Percentiles rank a stretch among this genome's conserved stretches.
phyloP scores from a whole-genome alignment of 164 flowering plant species.

The Kingdonia uniflora region DNA sequence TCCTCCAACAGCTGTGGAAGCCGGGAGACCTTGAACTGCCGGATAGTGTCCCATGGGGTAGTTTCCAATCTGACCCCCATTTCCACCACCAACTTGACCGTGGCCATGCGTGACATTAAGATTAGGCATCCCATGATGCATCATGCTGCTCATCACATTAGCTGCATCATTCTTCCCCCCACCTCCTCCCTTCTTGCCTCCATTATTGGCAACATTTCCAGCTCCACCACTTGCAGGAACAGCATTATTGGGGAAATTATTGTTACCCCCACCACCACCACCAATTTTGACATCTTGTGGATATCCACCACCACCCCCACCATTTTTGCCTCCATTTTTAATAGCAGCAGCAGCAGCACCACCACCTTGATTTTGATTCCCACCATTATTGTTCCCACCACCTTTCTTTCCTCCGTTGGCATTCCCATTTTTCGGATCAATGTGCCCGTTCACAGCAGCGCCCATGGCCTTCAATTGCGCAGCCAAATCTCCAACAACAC shows the following conservation, averaged over 20 bases:
- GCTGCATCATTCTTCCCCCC: constrained; percentile 16
- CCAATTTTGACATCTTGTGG: constrained; percentile 10
- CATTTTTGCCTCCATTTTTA: constrained; percentile 23
- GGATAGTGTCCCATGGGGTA: constrained; percentile 33
- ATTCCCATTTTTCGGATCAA: constrained; percentile 15
- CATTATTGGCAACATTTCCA: constrained; percentile 17
- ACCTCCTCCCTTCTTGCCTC: constrained; percentile 24
- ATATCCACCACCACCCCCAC: constrained; percentile 28
- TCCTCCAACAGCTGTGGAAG: constrained; percentile 19
- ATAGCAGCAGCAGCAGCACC: constrained; percentile 17
- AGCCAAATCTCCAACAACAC: not conserved
- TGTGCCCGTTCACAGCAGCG: constrained; percentile 18
- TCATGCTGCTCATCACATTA: constrained; percentile 19
- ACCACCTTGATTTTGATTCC: constrained; percentile 28
- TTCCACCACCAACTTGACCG: constrained; percentile 5
- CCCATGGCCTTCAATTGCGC: too few species aligned
- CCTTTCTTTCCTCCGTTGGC: constrained; percentile 40
- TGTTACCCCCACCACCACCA: constrained; percentile 11
- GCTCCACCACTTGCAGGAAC: constrained; percentile 12
- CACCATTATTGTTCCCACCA: constrained; percentile 15
- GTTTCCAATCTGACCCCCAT: constrained; percentile 7
- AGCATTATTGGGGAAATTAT: not conserved
- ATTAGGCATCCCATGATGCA: constrained; percentile 20
- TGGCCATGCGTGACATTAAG: constrained; percentile 19
- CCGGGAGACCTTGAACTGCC: constrained; percentile 77